Conservation (phyloP, 805 yeast species). For the Candida pini region DNA sequence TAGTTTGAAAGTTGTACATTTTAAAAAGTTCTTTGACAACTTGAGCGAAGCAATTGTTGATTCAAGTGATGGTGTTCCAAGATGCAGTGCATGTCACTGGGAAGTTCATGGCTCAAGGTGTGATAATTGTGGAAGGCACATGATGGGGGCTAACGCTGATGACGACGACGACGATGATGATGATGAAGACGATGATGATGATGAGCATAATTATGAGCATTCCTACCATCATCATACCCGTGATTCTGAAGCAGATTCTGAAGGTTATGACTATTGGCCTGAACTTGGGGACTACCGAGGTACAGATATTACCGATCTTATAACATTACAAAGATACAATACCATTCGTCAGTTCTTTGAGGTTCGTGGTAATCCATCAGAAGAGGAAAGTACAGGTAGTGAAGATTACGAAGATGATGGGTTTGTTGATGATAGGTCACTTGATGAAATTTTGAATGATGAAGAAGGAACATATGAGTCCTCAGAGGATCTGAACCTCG, state of each 20-base stretch:
- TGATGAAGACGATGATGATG: slow-evolving; percentile 7
- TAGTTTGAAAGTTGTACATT: slow-evolving; percentile 30
- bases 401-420: slow-evolving; percentile 7
- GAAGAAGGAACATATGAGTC: not conserved
- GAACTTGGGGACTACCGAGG: no score
- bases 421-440: slow-evolving; percentile 8
- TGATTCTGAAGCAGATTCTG: slow-evolving; percentile 14
- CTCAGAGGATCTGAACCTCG: not conserved
- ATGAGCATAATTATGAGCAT: slow-evolving; percentile 7
- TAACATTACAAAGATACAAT: no score
- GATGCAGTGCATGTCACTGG: slow-evolving; percentile 79
- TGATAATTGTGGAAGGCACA: slow-evolving; percentile 58
- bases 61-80: slow-evolving; percentile 62
- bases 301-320: no score
- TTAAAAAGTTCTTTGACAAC: slow-evolving; percentile 44
- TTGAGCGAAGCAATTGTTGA: slow-evolving; percentile 51
- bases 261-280: slow-evolving; percentile 7
- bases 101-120: slow-evolving; percentile 66
- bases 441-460: slow-evolving; percentile 8
- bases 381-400: slow-evolving; percentile 9
- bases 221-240: slow-evolving; percentile 11
- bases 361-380: slow-evolving; percentile 1
- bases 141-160: slow-evolving; percentile 21
- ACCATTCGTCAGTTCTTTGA: no score
- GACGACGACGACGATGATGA: slow-evolving; percentile 7